Evolutionary conservation across 768 basidiomycete species (phyloP), one percentile per base, ranked within the genome.

Genomic region (Leccinellum rugosiceps): DNA sequence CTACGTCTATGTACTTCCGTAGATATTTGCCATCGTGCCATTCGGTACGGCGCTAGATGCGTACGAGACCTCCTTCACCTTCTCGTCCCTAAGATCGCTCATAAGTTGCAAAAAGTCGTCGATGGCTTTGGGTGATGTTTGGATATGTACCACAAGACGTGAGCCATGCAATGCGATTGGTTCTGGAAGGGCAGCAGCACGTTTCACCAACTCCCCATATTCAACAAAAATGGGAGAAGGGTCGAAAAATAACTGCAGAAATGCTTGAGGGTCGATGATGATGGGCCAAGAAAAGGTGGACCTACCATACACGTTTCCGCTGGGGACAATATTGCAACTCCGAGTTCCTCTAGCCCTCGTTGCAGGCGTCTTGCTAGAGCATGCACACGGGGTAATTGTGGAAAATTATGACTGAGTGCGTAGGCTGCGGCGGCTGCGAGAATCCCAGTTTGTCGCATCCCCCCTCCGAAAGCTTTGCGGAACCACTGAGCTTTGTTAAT

Each of bases 401-500:
- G 81, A 69, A 97, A 92, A 71, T 95, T 88, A 74, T 93, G 73
- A 8, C 86, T 86, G 48, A 98, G 77, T 13, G 93, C 92, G 67
- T 91, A 94, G 17, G 92, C 90, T 10, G 90, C 92, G 9, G 84
- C 84, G 5, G 86, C 93, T 8, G 92, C 85, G 46, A 98, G 80
- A 47, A 88, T 76, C 53, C 96, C 95, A 17, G 86, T 93, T 74
- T 99, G 96, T 32, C 97, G 83, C 86, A 98, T 93, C 35, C 93
- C 94, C 38, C 93, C 95, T 50, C 96, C 97, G 62, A 98, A 94
- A 19, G 92, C 79, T 75, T 98, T 98, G 55, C 95, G 81, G 77
- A 98, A 91, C 85, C 90, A 86, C 10, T 87, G 82, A 0, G 93
- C 94, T 64, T 83, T 83, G 7, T 71, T 67, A 68, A 98, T 94